phyloP scores from a whole-genome alignment of 352 stramenopile species.

The Pythium angustatum region DNA sequence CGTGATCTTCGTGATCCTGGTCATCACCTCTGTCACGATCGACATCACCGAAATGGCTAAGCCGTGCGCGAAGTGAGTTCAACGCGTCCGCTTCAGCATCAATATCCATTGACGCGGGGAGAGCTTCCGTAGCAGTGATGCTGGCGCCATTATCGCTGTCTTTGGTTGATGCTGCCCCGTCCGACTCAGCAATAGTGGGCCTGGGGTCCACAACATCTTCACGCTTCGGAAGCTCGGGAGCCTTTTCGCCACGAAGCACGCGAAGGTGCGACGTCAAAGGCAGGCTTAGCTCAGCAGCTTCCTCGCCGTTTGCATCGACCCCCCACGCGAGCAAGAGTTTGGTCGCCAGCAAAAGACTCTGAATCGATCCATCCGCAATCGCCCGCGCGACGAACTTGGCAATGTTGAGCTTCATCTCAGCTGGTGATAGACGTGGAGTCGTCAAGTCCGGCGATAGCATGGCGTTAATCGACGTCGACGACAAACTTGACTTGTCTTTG shows the following conservation, averaged over 20 bases:
- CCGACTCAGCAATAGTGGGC: background rate
- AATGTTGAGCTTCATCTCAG: conserved; percentile 67
- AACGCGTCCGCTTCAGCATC: conserved; percentile 64
- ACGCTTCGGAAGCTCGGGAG: conserved; percentile 45
- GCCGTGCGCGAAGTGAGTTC: conserved; percentile 54
- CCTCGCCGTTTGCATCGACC: conserved; percentile 29
- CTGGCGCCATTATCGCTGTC: background rate
- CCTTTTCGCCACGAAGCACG: conserved; percentile 69
- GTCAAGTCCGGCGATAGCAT: conserved; percentile 80
- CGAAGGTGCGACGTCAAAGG: conserved; percentile 69
- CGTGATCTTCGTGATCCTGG: conserved; percentile 55
- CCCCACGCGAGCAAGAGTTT: conserved; percentile 69
- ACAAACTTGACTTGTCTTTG: conserved; percentile 57
- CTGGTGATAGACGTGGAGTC: conserved; percentile 45
- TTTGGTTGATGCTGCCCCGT: background rate
- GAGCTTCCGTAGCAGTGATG: conserved; percentile 29
- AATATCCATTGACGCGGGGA: conserved; percentile 63
- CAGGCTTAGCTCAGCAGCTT: conserved; percentile 35
- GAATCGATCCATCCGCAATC: conserved; percentile 74
- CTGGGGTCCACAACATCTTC: conserved; percentile 9
- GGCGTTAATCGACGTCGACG: conserved; percentile 32
- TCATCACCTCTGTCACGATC: conserved; percentile 40
- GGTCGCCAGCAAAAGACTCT: conserved; percentile 68
- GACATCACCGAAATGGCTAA: conserved; percentile 66
- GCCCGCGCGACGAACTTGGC: conserved; percentile 74